Base-by-base conservation (phyloP, 2,329 filamentous ascomycete genomes). In the Paracamarosporium sp. region DNA sequence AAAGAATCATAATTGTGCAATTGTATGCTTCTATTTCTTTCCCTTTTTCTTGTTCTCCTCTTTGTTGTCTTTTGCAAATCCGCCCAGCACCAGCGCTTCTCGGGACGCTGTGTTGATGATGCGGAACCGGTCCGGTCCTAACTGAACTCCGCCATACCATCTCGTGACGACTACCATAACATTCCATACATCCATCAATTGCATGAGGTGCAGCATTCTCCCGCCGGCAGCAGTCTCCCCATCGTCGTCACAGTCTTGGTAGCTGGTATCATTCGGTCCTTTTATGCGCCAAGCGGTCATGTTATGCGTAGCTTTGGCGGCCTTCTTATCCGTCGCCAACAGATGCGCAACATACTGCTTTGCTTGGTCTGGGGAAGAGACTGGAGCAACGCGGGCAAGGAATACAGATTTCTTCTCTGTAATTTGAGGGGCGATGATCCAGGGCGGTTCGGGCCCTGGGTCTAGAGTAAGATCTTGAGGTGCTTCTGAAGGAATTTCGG, bases 171-270 rank as follows among this genome's bases (percentile, higher is more conserved):
- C 90, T 0, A 99, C 92, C 81, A 98, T 89, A 15, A 90, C 89
- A 76, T 96, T 87, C 93, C 93, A 97, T 11, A 96, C 83, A 70
- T 93, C 91, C 91, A 97, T 97, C 60, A 97, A 79, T 80, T 97
- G 93, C 88, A 99, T 90, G 28, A 99, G 81, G 79, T 96, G 92
- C 59, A 98, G 78, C 70, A 99, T 78, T 40, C 95, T 84, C 0
- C 90, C 88, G 0, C 95, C 95, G 0, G 95, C 95, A 5, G 95
- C 95, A 25, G 91, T 91, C 82, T 99, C 95, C 2, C 95, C 95
- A 74, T 99, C 95, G 69, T 99, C 95, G 69, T 99, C 91, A 72
- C 90, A 97, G 77, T 99, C 95, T 76, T 98, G 93, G 65, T 89
- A 92, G 50, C 83, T 84, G 4, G 81, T 80, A 62, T 78, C 79